Evolutionary conservation across 116 monocot species (phyloP).

Genomic region (Zostera marina): DNA sequence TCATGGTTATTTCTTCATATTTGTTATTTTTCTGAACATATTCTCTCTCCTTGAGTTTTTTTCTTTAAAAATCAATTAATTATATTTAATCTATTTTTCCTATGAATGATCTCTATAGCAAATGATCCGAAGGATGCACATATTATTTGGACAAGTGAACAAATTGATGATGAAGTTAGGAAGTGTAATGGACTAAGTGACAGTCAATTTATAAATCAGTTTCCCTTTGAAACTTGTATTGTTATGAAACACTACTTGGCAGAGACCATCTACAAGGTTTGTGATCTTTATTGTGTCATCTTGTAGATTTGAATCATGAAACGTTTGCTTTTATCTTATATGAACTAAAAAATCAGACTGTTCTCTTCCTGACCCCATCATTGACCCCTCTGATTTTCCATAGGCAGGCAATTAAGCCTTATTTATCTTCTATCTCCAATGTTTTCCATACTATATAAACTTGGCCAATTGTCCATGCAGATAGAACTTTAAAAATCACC

Average conservation of each 20-base stretch:
- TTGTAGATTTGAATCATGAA: background rate
- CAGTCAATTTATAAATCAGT: constrained; percentile 69
- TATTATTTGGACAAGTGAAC: constrained; percentile 87
- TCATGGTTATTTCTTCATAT: too few relatives aligned
- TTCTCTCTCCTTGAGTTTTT: background rate
- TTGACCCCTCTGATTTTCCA: too few relatives aligned
- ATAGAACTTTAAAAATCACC: too few relatives aligned
- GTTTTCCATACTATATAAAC: too few relatives aligned
- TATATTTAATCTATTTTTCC: background rate
- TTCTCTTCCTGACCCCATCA: too few relatives aligned
- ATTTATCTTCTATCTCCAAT: too few relatives aligned
- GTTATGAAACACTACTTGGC: constrained; percentile 98
- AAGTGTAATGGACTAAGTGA: constrained; percentile 53
- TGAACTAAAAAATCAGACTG: too few relatives aligned
- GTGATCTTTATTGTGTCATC: background rate
- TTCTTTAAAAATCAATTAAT: background rate
- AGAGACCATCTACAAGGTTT: constrained; percentile 88
- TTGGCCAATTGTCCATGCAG: too few relatives aligned
- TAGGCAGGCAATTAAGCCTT: too few relatives aligned
- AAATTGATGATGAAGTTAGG: constrained; percentile 80
- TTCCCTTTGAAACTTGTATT: constrained; percentile 96
- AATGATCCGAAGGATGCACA: constrained; percentile 70
- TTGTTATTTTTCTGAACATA: background rate
- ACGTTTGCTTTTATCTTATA: background rate
- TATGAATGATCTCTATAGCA: constrained; percentile 30